Evolutionary conservation across 805 yeast genomes (phyloP).

Genomic region (Schizosaccharomyces osmophilus): DNA sequence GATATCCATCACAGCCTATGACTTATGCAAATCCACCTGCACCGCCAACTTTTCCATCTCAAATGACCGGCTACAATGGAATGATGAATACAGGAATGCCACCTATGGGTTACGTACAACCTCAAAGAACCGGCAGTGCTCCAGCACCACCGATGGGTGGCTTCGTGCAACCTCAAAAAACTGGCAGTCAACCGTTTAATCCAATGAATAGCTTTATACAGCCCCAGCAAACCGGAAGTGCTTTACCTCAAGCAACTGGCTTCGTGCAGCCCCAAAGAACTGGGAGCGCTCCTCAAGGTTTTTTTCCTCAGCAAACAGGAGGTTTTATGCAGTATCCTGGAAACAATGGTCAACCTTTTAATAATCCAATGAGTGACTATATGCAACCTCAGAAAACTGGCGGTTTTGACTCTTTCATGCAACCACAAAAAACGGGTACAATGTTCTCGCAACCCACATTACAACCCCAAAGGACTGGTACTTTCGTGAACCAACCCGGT

Average conservation of each 20-base stretch:
- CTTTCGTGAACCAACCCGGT: not conserved
- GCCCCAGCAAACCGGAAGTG: constrained; percentile 1
- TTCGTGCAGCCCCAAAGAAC: not conserved
- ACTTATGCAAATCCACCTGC: not conserved
- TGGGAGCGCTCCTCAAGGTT: not conserved
- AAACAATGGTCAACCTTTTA: too few species aligned
- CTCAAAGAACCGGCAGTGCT: not conserved
- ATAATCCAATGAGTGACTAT: too few species aligned
- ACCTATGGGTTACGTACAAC: not conserved
- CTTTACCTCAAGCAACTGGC: not conserved
- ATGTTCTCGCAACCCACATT: not conserved
- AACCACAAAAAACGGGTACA: not conserved
- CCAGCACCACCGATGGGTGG: not conserved
- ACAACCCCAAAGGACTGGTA: not conserved
- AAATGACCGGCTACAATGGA: not conserved
- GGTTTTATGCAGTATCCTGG: too few species aligned
- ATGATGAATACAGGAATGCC: not conserved
- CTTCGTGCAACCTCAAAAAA: not conserved
- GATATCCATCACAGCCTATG: not conserved
- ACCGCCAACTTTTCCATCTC: not conserved
- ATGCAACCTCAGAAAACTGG: not conserved
- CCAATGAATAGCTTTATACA: not conserved
- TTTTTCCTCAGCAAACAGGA: too few species aligned
- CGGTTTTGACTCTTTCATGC: not conserved
- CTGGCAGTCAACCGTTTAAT: not conserved